Evolutionary conservation across 768 basidiomycete species (phyloP), one percentile per base, ranked within the genome.

Genomic region (Mycena indigotica): DNA sequence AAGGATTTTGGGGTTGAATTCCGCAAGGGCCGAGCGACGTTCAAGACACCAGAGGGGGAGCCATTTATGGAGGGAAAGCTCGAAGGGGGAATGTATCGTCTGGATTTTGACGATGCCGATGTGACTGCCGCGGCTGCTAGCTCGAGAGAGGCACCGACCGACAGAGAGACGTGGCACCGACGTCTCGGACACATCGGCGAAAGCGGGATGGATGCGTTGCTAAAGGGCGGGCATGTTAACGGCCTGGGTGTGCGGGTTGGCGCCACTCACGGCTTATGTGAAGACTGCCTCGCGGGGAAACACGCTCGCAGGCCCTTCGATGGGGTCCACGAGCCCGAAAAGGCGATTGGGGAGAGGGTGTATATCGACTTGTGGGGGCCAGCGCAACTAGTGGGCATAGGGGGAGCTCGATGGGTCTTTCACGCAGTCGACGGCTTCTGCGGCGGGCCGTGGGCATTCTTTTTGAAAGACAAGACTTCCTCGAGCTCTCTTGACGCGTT

Each of bases 321-420:
- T 25, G 54, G 54, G 1, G 54, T 28, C 2, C 55, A 56, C 25
- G 55, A 56, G 28, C 48, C 24, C 12, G 55, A 56, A 40, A 40
- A 28, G 38, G 55, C 5, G 13, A 38, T 41, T 17, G 55, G 55
- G 10, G 55, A 56, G 26, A 5, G 55, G 19, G 38, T 51, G 17
- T 56, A 56, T 23, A 56, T 56, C 38, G 55, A 56, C 24, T 24
- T 56, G 26, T 56, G 55, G 55, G 55, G 55, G 4, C 55, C 55
- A 3, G 49, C 49, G 8, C 55, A 50, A 21, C 28, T 56, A 3
- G 28, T 10, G 6, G 48, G 48, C 4, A 16, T 56, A 5, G 55
- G 55, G 2, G 50, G 55, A 1, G 28, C 17, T 21, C 46, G 38
- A 1, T 56, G 38, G 32, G 8, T 56, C 6, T 38, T 25, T 35